Conservation (phyloP, 2,329 filamentous ascomycete species). For the Colletotrichum acutatum region DNA sequence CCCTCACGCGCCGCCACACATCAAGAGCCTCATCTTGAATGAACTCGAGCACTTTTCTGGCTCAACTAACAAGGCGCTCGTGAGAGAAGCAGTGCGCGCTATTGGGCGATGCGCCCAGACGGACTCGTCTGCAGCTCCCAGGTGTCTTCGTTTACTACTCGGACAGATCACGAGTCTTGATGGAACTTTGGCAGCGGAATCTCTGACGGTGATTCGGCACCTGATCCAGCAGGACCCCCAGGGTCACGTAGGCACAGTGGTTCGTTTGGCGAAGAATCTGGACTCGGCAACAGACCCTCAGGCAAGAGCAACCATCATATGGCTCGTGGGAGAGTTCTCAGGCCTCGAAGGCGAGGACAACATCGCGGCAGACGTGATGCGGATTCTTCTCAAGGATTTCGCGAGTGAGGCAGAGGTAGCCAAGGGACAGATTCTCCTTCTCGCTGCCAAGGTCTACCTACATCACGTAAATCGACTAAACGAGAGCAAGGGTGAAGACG, state of each 20-base stretch:
- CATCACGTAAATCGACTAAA: slow-evolving; percentile 80
- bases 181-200: slow-evolving; percentile 89
- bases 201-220: slow-evolving; percentile 93
- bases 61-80: slow-evolving; percentile 74
- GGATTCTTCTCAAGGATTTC: slow-evolving; percentile 89
- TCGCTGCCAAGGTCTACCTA: slow-evolving; percentile 96
- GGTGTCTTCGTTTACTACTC: slow-evolving; percentile 85
- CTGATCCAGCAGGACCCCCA: slow-evolving; percentile 91
- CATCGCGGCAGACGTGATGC: slow-evolving; percentile 90
- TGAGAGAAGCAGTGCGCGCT: slow-evolving; percentile 89
- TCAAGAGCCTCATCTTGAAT: slow-evolving; percentile 88
- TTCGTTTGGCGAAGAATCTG: slow-evolving; percentile 89
- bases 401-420: slow-evolving; percentile 84
- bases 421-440: slow-evolving; percentile 89
- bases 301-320: slow-evolving; percentile 93
- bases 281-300: slow-evolving; percentile 89
- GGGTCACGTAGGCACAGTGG: slow-evolving; percentile 84
- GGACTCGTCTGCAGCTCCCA: slow-evolving; percentile 74
- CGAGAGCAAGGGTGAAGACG: slow-evolving; percentile 50
- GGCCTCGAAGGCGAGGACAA: slow-evolving; percentile 84
- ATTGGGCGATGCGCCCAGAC: slow-evolving; percentile 93
- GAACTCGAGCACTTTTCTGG: slow-evolving; percentile 94
- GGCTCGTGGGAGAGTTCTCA: slow-evolving; percentile 95
- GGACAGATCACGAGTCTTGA: slow-evolving; percentile 90
- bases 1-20: slow-evolving; percentile 78